Evolutionary conservation across 306 rosid genomes (phyloP), one percentile per base, ranked within the genome.

Genomic region (Quercus variabilis): DNA sequence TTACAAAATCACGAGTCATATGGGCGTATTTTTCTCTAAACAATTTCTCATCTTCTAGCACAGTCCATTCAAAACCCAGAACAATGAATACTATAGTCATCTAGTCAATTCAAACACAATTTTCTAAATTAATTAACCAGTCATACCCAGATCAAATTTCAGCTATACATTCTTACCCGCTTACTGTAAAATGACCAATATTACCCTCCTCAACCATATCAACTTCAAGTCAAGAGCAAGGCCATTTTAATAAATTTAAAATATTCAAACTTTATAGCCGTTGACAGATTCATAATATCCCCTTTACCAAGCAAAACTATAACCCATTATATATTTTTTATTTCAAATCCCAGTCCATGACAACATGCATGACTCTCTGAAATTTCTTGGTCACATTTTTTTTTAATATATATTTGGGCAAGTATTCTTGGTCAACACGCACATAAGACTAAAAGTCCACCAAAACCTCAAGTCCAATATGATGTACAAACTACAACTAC

Each of bases 381-480:
- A 74, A 2, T 28, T 80, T 70, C 80, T 57, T 81, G 74, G 77
- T 81, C 88, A 85, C 46, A 41, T 7, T 38, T 38, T 38, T 7
- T 7, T 38, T 0, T 35, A 1, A 31, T 4, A 1, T 6, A 38
- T 38, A 38, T 38, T 7, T 41, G 3, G 46, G 46, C 46, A 41
- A 41, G 46, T 41, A 7, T 41, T 41, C 46, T 41, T 41, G 46
- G 10, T 41, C 11, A 41, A 41, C 46, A 41, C 46, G 74, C 80
- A 77, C 80, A 75, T 46, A 67, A 84, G 8, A 35, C 74, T 55
- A 19, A 62, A 73, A 13, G 46, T 25, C 59, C 73, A 46, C 55
- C 54, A 8, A 38, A 71, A 23, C 72, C 54, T 9, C 35, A 41
- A 9, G 46, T 41, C 46, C 12, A 41, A 41, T 41, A 41, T 41